phyloP scores from a whole-genome alignment of 495 filamentous ascomycete genomes.

The Cenococcum geophilum region DNA sequence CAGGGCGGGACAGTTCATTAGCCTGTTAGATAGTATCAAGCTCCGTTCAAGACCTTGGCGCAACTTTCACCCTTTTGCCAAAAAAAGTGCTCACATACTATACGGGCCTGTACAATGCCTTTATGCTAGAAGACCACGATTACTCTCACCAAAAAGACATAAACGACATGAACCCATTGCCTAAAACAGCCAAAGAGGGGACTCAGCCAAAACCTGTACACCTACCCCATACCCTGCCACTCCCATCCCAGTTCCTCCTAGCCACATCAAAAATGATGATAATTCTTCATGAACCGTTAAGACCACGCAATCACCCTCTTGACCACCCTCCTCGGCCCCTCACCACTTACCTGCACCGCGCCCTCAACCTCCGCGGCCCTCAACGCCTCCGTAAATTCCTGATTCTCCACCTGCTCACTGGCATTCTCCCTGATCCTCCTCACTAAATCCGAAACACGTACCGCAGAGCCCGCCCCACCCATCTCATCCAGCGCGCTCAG shows the following conservation, averaged over 20 bases:
- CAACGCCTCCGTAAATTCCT: slow-evolving; percentile 59
- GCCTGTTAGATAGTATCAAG: no score
- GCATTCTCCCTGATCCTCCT: slow-evolving; percentile 68
- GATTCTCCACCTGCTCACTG: slow-evolving; percentile 62
- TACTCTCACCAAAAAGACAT: not conserved
- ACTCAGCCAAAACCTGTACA: not conserved
- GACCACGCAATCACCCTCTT: slow-evolving; percentile 61
- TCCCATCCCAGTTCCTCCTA: not conserved
- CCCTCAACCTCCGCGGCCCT: slow-evolving; percentile 80
- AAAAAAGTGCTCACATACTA: not conserved
- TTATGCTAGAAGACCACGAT: not conserved
- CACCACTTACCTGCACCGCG: slow-evolving; percentile 69
- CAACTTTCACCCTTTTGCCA: no score
- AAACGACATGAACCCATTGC: not conserved
- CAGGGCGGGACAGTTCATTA: no score
- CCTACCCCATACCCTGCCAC: not conserved
- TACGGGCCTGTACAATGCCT: not conserved
- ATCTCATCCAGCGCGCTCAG: slow-evolving; percentile 72
- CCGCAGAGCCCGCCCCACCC: slow-evolving; percentile 51
- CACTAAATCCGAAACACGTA: slow-evolving; percentile 71
- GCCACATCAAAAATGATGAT: not conserved
- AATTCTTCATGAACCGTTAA: slow-evolving; percentile 16
- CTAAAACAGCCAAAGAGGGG: not conserved
- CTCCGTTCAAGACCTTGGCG: no score
- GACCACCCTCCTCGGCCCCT: slow-evolving; percentile 76